Evolutionary conservation across 768 basidiomycete species (phyloP), one percentile per base, ranked within the genome.

Genomic region (Tylopilus intermedius): DNA sequence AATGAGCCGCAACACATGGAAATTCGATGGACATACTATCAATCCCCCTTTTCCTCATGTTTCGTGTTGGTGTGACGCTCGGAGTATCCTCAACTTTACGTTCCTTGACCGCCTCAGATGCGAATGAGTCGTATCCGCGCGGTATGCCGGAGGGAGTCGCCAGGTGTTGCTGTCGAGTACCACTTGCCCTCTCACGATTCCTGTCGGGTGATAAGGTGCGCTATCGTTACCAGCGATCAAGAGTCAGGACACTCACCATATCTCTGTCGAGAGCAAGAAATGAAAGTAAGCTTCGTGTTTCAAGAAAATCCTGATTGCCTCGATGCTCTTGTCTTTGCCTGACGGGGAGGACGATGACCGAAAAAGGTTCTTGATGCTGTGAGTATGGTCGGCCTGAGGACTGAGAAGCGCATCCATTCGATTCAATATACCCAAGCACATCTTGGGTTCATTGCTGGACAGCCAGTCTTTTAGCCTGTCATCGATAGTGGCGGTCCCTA

Each of bases 401-500:
- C 15, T 4, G 11, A 61, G 51, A 2, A 54, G 2, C 10, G 4
- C 35, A 3, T 58, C 48, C 60, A 61, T 61, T 8, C 24, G 40
- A 10, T 37, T 47, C 53, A 61, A 44, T 13, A 27, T 45, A 3
- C 48, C 18, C 33, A 61, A 10, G 11, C 50, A 61, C 1, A 1
- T 11, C 5, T 4, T 14, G 0, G 56, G 59, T 11, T 61, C 60
- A 7, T 24, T 22, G 26, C 47, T 22, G 2, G 3, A 0, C 3
- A 62, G 6, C 56, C 60, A 61, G 14, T 62, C 53, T 1, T 3
- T 4, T 2, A 62, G 51, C 2, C 59, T 35, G 21, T 41, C 48
- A 1, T 62, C 59, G 27, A 59, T 8, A 3, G 1, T 15, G 14
- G 30, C 24, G 1, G 9, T 33, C 6, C n/a, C n/a, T 11, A 37